Conservation (phyloP, 768 basidiomycete species). For the Pleurotus platypus region DNA sequence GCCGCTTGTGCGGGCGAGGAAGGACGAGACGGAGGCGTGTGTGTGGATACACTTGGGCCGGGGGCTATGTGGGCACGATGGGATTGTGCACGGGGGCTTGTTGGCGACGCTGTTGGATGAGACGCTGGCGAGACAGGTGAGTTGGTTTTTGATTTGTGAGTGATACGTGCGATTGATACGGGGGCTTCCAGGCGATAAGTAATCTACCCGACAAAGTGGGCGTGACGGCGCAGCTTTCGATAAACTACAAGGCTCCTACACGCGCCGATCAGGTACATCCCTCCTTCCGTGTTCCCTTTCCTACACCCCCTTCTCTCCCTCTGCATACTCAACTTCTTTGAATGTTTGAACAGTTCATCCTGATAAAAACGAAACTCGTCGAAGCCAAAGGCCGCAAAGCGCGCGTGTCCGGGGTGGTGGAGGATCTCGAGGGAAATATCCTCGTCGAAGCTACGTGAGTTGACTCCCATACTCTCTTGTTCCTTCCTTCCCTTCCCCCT, state of each 20-base stretch:
- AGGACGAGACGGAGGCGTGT: conserved; percentile 72
- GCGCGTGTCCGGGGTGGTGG: conserved; percentile 64
- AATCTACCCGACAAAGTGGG: conserved; percentile 88
- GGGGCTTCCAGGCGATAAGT: conserved; percentile 59
- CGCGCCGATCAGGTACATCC: conserved; percentile 75
- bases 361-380: conserved; percentile 66
- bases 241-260: conserved; percentile 86
- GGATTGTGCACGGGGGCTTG: conserved; percentile 91
- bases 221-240: conserved; percentile 81
- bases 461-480: background rate
- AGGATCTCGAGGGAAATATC: conserved; percentile 76
- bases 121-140: conserved; percentile 72
- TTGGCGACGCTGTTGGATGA: conserved; percentile 91
- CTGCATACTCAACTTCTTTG: background rate
- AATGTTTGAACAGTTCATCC: conserved; percentile 59
- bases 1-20: conserved; percentile 70
- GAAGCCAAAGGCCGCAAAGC: conserved; percentile 79
- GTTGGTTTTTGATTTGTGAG: conserved; percentile 6
- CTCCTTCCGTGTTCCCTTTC: background rate
- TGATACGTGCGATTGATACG: background rate
- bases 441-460: conserved; percentile 82
- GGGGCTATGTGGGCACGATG: conserved; percentile 89
- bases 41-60: conserved; percentile 80
- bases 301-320: background rate
- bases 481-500: background rate